Percentiles rank a stretch among this genome's conserved stretches.
These are phyloP conservation scores for Eucalyptus tenuipes DNA, from an alignment of 345 rosid genomes.

Conservation along the genomic window DNA sequence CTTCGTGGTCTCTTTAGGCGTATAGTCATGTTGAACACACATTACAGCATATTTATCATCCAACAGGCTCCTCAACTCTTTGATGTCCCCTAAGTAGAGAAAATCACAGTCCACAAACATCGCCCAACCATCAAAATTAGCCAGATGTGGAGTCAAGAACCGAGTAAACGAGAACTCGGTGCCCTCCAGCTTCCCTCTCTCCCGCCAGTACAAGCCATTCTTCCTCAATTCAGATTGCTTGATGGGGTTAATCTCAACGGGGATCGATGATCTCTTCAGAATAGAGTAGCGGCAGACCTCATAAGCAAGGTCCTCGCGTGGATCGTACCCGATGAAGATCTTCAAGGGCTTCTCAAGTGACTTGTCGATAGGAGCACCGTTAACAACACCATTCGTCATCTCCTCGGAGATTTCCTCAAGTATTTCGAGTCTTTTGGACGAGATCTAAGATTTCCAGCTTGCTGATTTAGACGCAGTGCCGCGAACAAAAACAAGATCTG, in stretches of 20 bases:
- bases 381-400: background rate
- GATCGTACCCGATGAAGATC: constrained; percentile 94
- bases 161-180: constrained; percentile 93
- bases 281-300: constrained; percentile 77
- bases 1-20: constrained; percentile 84
- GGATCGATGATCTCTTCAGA: constrained; percentile 65
- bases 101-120: constrained; percentile 96
- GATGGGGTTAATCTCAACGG: constrained; percentile 70
- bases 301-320: constrained; percentile 75
- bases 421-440: background rate
- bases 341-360: constrained; percentile 28
- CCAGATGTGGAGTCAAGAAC: constrained; percentile 79
- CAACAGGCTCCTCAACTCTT: constrained; percentile 56
- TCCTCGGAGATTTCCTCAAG: background rate
- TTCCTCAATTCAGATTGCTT: constrained; percentile 72
- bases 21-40: constrained; percentile 94
- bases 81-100: constrained; percentile 78
- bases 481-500: background rate
- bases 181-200: constrained; percentile 76
- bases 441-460: background rate
- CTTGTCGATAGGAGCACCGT: background rate
- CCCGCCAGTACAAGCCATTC: constrained; percentile 72
- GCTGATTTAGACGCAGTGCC: background rate
- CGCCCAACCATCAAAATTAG: constrained; percentile 85
- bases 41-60: constrained; percentile 86